phyloP scores from a whole-genome alignment of 2,329 filamentous ascomycete genomes.

The Aspergillus sp. region DNA sequence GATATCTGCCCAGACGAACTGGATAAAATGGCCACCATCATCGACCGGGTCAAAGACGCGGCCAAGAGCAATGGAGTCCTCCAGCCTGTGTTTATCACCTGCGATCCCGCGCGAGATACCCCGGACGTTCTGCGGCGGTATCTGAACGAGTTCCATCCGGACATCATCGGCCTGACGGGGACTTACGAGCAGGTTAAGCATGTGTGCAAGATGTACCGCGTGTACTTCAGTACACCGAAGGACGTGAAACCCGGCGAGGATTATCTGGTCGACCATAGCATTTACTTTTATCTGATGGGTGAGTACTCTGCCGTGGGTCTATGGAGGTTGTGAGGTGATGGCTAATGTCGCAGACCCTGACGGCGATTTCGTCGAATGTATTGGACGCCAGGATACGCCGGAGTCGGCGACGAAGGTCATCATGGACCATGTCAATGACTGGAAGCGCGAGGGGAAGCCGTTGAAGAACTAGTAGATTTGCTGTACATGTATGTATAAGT shows the following conservation, averaged over 20 bases:
- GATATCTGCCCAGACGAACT: slow-evolving; percentile 98
- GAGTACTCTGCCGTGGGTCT: slow-evolving; percentile 22
- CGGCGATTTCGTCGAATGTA: slow-evolving; percentile 93
- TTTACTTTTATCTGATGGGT: slow-evolving; percentile 98
- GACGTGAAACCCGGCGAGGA: slow-evolving; percentile 88
- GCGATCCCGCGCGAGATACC: slow-evolving; percentile 85
- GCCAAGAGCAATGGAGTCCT: slow-evolving; percentile 40
- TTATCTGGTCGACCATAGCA: slow-evolving; percentile 96
- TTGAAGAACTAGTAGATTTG: slow-evolving; percentile 37
- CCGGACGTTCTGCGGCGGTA: slow-evolving; percentile 78
- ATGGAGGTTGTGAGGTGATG: neutral
- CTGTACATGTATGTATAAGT: too few relatives aligned
- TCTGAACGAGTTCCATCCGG: slow-evolving; percentile 78
- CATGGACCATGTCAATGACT: slow-evolving; percentile 72
- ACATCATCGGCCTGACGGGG: slow-evolving; percentile 80
- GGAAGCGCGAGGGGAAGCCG: slow-evolving; percentile 47
- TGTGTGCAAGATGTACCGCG: slow-evolving; percentile 89
- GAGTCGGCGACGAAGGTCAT: slow-evolving; percentile 79
- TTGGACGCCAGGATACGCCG: slow-evolving; percentile 88
- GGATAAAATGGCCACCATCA: slow-evolving; percentile 97
- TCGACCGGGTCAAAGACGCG: slow-evolving; percentile 53
- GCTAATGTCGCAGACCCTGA: slow-evolving; percentile 61
- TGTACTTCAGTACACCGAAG: slow-evolving; percentile 91
- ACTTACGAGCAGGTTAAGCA: slow-evolving; percentile 89
- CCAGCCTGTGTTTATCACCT: slow-evolving; percentile 83